These are phyloP conservation scores for Tuber melanosporum DNA, from an alignment of 495 filamentous ascomycete genomes.

Conservation along the genomic window DNA sequence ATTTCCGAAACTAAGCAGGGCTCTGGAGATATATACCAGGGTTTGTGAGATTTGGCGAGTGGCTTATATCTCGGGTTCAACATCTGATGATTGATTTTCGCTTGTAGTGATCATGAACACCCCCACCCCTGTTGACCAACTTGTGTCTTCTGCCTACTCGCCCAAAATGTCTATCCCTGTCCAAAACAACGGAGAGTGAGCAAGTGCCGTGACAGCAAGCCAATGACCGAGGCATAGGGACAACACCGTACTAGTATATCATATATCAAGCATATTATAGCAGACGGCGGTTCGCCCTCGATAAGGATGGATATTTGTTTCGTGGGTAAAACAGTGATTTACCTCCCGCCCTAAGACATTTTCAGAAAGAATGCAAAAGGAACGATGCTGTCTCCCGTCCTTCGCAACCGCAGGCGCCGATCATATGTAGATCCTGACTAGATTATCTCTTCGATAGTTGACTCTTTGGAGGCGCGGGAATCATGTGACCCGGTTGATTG, in stretches of 20 bases:
- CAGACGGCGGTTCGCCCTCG: background rate
- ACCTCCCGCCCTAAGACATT: background rate
- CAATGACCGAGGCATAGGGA: background rate
- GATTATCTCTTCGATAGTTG: background rate
- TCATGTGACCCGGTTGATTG: background rate
- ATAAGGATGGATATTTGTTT: background rate
- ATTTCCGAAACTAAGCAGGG: background rate
- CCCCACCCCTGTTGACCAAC: background rate
- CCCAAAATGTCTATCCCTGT: background rate
- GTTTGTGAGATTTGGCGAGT: background rate
- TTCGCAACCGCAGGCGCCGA: background rate
- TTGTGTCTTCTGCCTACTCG: background rate
- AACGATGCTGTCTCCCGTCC: background rate
- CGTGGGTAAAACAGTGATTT: background rate
- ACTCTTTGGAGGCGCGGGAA: background rate
- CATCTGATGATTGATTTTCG: background rate
- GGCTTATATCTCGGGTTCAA: background rate
- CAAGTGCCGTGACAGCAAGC: background rate
- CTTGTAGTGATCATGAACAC: background rate
- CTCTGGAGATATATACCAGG: background rate
- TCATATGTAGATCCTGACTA: background rate
- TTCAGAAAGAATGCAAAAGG: background rate
- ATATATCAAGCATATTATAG: background rate
- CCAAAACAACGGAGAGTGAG: background rate
- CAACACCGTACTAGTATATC: background rate